These are phyloP conservation scores for Penicillium pancosmium DNA, from an alignment of 495 filamentous ascomycete genomes.

Conservation along the genomic window DNA sequence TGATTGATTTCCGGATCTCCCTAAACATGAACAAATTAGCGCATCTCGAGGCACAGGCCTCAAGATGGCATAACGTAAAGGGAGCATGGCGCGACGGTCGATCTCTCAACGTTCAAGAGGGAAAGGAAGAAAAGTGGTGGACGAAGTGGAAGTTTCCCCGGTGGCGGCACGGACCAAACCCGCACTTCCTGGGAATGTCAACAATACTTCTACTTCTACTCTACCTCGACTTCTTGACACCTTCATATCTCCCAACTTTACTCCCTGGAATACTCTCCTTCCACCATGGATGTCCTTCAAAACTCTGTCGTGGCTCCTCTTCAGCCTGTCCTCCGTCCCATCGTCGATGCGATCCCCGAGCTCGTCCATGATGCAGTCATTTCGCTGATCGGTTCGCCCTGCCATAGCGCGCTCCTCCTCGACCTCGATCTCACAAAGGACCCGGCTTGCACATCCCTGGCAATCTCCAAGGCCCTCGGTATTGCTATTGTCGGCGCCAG, in stretches of 20 bases:
- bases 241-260: not conserved
- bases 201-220: slow-evolving; percentile 10
- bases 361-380: slow-evolving; percentile 75
- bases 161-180: slow-evolving; percentile 38
- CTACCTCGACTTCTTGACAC: not conserved
- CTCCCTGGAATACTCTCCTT: not conserved
- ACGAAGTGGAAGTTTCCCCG: slow-evolving; percentile 34
- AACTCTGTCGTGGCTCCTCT: slow-evolving; percentile 62
- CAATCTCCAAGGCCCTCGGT: slow-evolving; percentile 87
- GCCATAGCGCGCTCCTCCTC: slow-evolving; percentile 81
- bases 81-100: slow-evolving; percentile 40
- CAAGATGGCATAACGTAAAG: slow-evolving; percentile 44
- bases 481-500: slow-evolving; percentile 88
- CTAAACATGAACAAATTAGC: slow-evolving; percentile 38
- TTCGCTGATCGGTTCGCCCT: slow-evolving; percentile 77
- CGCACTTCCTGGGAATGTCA: slow-evolving; percentile 33
- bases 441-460: slow-evolving; percentile 77
- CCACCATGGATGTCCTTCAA: slow-evolving; percentile 45
- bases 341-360: slow-evolving; percentile 76
- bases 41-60: slow-evolving; percentile 40
- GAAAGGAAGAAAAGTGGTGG: slow-evolving; percentile 27
- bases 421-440: slow-evolving; percentile 73
- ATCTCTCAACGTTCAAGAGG: slow-evolving; percentile 11
- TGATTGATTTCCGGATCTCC: slow-evolving; percentile 17
- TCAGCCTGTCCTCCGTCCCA: slow-evolving; percentile 67